Evolutionary conservation across 768 basidiomycete genomes (phyloP).

Genomic region (Ramaria rubella): DNA sequence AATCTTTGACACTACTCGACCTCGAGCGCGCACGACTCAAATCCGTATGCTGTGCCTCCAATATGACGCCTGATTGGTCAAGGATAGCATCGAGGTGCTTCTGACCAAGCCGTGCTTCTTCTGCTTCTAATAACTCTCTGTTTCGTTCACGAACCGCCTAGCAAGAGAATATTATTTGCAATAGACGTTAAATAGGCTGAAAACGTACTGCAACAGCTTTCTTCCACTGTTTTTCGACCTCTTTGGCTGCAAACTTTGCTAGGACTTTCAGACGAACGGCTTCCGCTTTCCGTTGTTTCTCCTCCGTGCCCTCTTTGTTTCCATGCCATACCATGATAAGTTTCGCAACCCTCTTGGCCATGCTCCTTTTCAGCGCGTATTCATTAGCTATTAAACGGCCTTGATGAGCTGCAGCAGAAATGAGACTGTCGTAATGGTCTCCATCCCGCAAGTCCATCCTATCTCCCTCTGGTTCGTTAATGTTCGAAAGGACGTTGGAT

Average conservation of each 20-base stretch:
- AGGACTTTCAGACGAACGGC: constrained; percentile 59
- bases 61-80: constrained; percentile 78
- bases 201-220: constrained; percentile 72
- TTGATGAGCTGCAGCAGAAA: neutral
- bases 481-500: constrained; percentile 6
- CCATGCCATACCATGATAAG: constrained; percentile 46
- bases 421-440: constrained; percentile 24
- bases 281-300: constrained; percentile 59
- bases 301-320: constrained; percentile 65
- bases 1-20: constrained; percentile 36
- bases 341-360: constrained; percentile 50
- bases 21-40: constrained; percentile 42
- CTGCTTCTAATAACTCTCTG: constrained; percentile 56
- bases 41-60: constrained; percentile 78
- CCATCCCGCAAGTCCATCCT: constrained; percentile 16
- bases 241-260: constrained; percentile 65
- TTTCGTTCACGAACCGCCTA: constrained; percentile 73
- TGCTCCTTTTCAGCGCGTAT: constrained; percentile 43
- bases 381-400: constrained; percentile 18
- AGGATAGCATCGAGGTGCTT: constrained; percentile 87
- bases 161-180: neutral
- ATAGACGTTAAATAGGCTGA: neutral
- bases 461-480: constrained; percentile 5
- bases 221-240: constrained; percentile 78
- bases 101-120: constrained; percentile 73